These are phyloP conservation scores for Oenanthe sinensis DNA, from an alignment of 129 eudicot species.

Conservation along the genomic window DNA sequence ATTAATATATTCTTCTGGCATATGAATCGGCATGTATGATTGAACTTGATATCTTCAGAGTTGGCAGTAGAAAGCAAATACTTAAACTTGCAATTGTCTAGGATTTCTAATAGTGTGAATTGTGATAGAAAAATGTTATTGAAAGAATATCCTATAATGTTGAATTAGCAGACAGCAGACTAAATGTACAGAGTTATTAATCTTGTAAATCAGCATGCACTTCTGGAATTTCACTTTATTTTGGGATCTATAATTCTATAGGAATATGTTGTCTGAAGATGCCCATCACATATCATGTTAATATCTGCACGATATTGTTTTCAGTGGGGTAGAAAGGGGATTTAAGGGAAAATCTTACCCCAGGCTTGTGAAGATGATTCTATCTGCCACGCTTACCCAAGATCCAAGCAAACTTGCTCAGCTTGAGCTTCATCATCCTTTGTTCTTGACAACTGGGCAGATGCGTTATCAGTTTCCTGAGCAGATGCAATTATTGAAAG, in stretches of 20 bases:
- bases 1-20: background rate
- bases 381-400: constrained; percentile 89
- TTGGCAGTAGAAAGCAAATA: background rate
- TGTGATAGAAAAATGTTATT: background rate
- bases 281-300: background rate
- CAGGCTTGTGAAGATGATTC: constrained; percentile 74
- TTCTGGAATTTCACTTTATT: background rate
- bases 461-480: constrained; percentile 78
- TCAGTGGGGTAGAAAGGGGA: constrained; percentile 90
- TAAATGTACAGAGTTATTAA: background rate
- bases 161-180: background rate
- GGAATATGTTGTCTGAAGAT: background rate
- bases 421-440: constrained; percentile 88
- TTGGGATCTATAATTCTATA: no score
- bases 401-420: constrained; percentile 92
- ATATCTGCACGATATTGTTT: constrained; percentile 9
- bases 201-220: constrained; percentile 3
- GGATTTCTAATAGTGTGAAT: background rate
- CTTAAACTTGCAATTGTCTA: background rate
- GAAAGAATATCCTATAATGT: background rate
- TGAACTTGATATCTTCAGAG: background rate
- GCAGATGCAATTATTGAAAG: constrained; percentile 49
- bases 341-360: constrained; percentile 63
- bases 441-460: constrained; percentile 70
- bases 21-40: background rate